Evolutionary conservation across 176 grass and related monocot species (phyloP), one percentile per base, ranked within the genome.

Genomic region (Oryza rufipogon): DNA sequence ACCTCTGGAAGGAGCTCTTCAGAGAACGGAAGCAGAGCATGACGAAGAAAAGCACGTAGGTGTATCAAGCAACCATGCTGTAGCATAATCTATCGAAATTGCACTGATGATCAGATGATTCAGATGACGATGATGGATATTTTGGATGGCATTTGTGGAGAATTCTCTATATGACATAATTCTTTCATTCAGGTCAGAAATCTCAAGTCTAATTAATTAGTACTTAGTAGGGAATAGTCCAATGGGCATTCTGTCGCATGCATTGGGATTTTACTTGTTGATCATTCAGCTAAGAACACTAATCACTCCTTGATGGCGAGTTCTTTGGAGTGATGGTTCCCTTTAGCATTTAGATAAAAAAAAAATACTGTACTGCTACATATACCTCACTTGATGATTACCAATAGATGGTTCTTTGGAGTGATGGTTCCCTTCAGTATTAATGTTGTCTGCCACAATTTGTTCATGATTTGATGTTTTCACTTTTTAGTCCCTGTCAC

Each of bases 1-100:
- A 98, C 65, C 90, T 90, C n/a, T 98, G 96, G 96, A 78, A 89
- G 80, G 89, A 88, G 87, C 75, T 95, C 16, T 87, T 92, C 44
- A 94, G 83, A 58, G 89, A 93, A 64, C 78, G 86, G 58, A 85
- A 65, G 41, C 80, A 87, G 64, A 80, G 7, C 30, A 73, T 68
- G 32, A 30, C 56, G 76, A 98, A 92, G 84, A 98, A 95, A 85
- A 66, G 36, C 39, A 86, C 23, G 17, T 95, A 92, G 76, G n/a
- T 46, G 47, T 51, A 60, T 5, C 77, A 34, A 63, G 2, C 68
- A 54, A 39, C 17, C 58, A 63, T 81, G 58, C 72, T 77, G 74
- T 63, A 38, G 13, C 34, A 28, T n/a, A 79, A 79, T 82, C 32
- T 69, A 30, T 79, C 34, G 13, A n/a, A 58, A 73, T 71, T 77